phyloP scores from a whole-genome alignment of 2,329 filamentous ascomycete species.

The Sphaerulina vaccinii region DNA sequence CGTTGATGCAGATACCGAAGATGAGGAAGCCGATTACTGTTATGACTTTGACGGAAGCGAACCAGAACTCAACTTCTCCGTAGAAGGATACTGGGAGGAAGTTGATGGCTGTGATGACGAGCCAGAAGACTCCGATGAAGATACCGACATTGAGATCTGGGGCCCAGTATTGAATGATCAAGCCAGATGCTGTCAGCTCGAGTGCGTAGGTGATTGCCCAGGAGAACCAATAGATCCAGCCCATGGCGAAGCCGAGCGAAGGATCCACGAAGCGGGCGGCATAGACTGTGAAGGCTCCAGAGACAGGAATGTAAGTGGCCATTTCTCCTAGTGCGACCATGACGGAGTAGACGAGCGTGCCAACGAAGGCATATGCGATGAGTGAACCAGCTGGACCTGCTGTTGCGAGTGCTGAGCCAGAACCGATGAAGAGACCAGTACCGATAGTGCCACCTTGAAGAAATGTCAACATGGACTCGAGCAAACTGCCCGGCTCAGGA shows the following conservation, averaged over 20 bases:
- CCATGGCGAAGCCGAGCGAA: conserved; percentile 50
- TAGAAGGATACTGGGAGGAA: conserved; percentile 53
- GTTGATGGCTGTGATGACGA: conserved; percentile 47
- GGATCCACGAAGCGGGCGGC: conserved; percentile 47
- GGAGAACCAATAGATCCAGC: conserved; percentile 48
- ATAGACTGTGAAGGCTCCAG: conserved; percentile 55
- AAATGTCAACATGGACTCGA: conserved; percentile 2
- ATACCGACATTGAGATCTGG: conserved; percentile 44
- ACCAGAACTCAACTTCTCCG: conserved; percentile 57
- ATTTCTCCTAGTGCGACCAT: conserved; percentile 57
- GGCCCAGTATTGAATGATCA: conserved; percentile 44
- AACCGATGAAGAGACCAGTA: conserved; percentile 44
- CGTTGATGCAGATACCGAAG: conserved; percentile 44
- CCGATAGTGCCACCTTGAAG: conserved; percentile 30
- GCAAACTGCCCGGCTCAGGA: neutral
- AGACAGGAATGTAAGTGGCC: conserved; percentile 61
- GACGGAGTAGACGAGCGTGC: conserved; percentile 46
- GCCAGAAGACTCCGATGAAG: conserved; percentile 38
- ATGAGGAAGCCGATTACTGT: conserved; percentile 49
- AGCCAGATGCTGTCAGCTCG: conserved; percentile 40
- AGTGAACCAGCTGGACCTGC: conserved; percentile 47
- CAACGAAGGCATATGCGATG: conserved; percentile 46
- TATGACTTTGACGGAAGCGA: conserved; percentile 52
- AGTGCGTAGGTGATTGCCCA: conserved; percentile 45
- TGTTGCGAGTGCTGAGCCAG: conserved; percentile 39